Percentiles rank a stretch among this genome's conserved stretches.
These are phyloP conservation scores for Chytriomyces sp. DNA, from an alignment of 192 early-diverging fungal species.

Conservation along the genomic window DNA sequence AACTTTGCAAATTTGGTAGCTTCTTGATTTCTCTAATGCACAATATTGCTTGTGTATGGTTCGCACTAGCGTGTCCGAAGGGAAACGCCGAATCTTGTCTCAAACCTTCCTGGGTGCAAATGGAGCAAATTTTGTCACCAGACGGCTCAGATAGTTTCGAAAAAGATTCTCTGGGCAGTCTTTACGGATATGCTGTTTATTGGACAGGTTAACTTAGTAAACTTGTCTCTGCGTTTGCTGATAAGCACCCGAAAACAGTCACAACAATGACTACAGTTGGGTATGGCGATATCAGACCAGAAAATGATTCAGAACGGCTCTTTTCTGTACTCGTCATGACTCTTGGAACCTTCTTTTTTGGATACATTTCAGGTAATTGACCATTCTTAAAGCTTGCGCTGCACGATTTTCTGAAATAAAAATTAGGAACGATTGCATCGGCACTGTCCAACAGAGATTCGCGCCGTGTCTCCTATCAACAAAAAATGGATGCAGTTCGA, in stretches of 20 bases:
- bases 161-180: neutral
- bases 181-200: conserved; percentile 33
- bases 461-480: conserved; percentile 50
- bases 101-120: conserved; percentile 17
- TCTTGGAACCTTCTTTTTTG: conserved; percentile 49
- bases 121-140: neutral
- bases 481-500: conserved; percentile 53
- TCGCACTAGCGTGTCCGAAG: conserved; percentile 38
- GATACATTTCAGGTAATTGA: conserved; percentile 51
- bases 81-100: neutral
- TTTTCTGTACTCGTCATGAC: conserved; percentile 46
- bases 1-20: conserved; percentile 48
- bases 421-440: conserved; percentile 47
- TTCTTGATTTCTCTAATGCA: conserved; percentile 41
- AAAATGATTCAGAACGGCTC: conserved; percentile 42
- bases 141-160: neutral
- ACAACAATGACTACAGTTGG: conserved; percentile 51
- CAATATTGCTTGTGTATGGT: conserved; percentile 46
- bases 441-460: conserved; percentile 59
- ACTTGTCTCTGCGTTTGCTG: neutral
- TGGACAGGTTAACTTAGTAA: conserved; percentile 43
- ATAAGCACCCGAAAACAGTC: conserved; percentile 32
- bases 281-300: conserved; percentile 50
- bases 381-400: neutral
- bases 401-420: neutral